Percentiles rank a stretch among this genome's conserved stretches.
Conservation (phyloP, 306 rosid genomes). For the Delonix regia region DNA sequence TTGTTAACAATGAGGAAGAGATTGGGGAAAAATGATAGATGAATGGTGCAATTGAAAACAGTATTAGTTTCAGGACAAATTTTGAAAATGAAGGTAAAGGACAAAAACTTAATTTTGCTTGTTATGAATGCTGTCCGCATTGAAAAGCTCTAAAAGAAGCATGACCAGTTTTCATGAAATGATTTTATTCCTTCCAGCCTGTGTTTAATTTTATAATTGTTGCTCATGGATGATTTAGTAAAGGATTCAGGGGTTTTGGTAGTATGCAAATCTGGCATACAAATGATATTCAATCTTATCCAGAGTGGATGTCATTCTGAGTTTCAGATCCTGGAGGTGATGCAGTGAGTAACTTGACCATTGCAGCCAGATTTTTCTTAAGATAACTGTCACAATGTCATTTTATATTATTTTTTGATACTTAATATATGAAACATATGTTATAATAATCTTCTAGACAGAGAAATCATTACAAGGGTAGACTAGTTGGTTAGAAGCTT, state of each 20-base stretch:
- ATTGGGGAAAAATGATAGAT: not conserved
- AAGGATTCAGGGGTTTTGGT: not conserved
- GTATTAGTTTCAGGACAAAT: not conserved
- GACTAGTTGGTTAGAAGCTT: not conserved
- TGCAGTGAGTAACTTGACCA: not conserved
- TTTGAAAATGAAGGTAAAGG: not conserved
- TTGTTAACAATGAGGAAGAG: not conserved
- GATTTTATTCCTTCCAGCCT: slow-evolving; percentile 14
- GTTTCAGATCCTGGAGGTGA: not conserved
- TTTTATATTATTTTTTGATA: not conserved
- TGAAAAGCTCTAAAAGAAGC: not conserved
- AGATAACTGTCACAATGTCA: not conserved
- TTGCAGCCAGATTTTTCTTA: not conserved
- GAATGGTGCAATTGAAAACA: not conserved
- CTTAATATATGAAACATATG: not conserved
- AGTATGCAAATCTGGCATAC: not conserved
- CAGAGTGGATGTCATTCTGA: not conserved
- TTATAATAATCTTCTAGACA: not conserved
- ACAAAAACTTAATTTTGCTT: not conserved
- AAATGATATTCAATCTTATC: not conserved
- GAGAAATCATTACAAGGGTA: not conserved
- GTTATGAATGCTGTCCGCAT: not conserved
- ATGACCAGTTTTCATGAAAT: not conserved
- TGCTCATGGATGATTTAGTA: not conserved
- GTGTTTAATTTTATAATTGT: not conserved